Base-by-base conservation (phyloP, 192 early-diverging fungal species). In the Chytriomyces sp. region DNA sequence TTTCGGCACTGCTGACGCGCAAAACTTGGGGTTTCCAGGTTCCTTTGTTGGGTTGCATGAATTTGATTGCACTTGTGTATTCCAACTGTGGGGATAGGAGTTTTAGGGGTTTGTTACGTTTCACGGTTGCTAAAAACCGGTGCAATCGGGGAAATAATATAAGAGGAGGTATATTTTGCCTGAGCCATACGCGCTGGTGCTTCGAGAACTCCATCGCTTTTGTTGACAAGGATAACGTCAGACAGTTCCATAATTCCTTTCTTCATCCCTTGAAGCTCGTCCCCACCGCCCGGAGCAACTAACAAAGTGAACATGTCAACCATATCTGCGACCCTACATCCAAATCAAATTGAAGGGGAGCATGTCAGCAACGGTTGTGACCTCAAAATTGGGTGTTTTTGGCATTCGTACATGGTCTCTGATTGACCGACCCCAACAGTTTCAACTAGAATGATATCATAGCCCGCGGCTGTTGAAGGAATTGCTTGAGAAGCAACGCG, bases 211-310 rank as follows among this genome's bases (percentile, higher is more conserved):
- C 94, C 94, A 73, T 95, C 94, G 0, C 90, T 84, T 77, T 95
- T 95, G 81, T 92, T 95, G 72, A 95, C 90, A 47, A 95, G 82
- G 0, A 95, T 86, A 35, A 95, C 75, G 79, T 95, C 93, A 5
- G 92, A 89, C 13, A 94, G 85, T 81, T 95, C 94, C 77, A 95
- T 90, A 46, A 95, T 94, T 2, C 94, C 94, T 72, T 92, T 92
- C 83, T 95, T 95, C 80, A 95, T 88, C 7, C 94, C 94, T 87
- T 95, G 94, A 62, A 95, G 85, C 78, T 95, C 94, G 81, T 95
- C 94, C 60, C 94, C 94, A 7, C 89, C 93, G 20, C 89, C 93
- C 7, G 94, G 93, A 49, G 91, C 90, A 45, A 94, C 89, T 45
- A 94, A 82, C 4, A 94, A 81, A 8, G 92, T 87, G 82, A 93